Percentiles rank a stretch among this genome's conserved stretches.
Conservation (phyloP, 2,329 filamentous ascomycete species). For the Aspergillus phoenicis region DNA sequence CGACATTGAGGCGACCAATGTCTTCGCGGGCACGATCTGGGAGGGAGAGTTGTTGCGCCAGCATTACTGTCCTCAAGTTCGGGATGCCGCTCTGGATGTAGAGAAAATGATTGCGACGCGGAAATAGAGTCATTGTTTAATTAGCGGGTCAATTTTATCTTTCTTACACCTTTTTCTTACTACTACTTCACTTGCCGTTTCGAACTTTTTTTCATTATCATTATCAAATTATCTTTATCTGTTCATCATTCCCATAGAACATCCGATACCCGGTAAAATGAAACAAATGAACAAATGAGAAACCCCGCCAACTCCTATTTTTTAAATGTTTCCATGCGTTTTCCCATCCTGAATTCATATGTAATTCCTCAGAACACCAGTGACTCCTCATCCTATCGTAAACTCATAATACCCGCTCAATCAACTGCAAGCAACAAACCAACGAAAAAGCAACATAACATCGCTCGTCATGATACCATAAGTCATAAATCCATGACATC, state of each 20-base stretch:
- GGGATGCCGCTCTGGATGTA: constrained; percentile 70
- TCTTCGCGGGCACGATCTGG: constrained; percentile 88
- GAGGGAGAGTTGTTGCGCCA: constrained; percentile 83
- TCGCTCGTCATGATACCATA: background rate
- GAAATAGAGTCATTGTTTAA: constrained; percentile 19
- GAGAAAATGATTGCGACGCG: constrained; percentile 63
- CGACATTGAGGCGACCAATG: constrained; percentile 83
- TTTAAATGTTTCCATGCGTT: background rate
- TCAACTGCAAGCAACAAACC: background rate
- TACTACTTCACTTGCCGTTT: background rate
- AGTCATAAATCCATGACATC: background rate
- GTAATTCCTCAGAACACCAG: background rate
- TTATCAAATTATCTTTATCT: background rate
- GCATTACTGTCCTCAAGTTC: constrained; percentile 85
- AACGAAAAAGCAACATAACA: background rate
- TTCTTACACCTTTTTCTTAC: constrained; percentile 7
- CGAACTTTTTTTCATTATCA: background rate
- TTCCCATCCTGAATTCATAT: background rate
- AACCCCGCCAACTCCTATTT: background rate
- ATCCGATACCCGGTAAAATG: background rate
- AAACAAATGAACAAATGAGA: background rate
- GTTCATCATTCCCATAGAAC: background rate
- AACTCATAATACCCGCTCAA: no score
- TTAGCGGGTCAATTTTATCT: background rate
- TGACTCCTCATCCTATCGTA: no score